Evolutionary conservation across 1,139 yeast species (phyloP).

Genomic region (Candida dubliniensis): DNA sequence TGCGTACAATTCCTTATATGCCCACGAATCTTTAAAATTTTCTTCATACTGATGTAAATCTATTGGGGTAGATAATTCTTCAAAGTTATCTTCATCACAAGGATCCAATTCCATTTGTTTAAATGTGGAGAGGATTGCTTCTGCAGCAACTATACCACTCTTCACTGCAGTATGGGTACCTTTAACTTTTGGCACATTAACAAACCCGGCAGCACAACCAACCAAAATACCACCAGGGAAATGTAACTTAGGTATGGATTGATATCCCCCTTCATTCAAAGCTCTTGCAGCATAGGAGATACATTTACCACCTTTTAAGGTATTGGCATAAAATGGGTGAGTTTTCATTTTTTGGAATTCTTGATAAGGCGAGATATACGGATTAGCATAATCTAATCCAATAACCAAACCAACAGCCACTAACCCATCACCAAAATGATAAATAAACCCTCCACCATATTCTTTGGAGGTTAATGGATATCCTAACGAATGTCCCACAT

Average conservation of each 20-base stretch:
- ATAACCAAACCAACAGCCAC: constrained; percentile 89
- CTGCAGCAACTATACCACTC: constrained; percentile 94
- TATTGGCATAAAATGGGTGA: constrained; percentile 80
- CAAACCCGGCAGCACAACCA: constrained; percentile 94
- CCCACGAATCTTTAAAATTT: constrained; percentile 77
- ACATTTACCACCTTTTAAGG: constrained; percentile 86
- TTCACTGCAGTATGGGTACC: constrained; percentile 99
- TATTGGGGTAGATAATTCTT: constrained; percentile 41
- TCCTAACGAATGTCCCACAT: constrained; percentile 86
- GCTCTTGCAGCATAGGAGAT: constrained; percentile 95
- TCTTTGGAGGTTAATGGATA: constrained; percentile 73
- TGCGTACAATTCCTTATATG: constrained; percentile 72
- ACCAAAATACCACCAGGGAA: constrained; percentile 96
- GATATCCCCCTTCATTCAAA: constrained; percentile 92
- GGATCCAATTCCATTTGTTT: constrained; percentile 44
- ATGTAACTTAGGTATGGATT: constrained; percentile 81
- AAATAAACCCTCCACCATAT: constrained; percentile 96
- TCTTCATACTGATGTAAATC: constrained; percentile 59
- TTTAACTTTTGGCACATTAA: constrained; percentile 95
- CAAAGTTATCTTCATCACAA: constrained; percentile 51
- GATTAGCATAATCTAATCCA: constrained; percentile 91
- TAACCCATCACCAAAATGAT: constrained; percentile 91
- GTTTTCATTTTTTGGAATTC: constrained; percentile 93
- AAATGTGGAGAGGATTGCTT: constrained; percentile 63
- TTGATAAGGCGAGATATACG: constrained; percentile 91